A percentile compares a stretch with the other conserved stretches of the same genome.
Evolutionary conservation across 1,284 basidiomycete genomes (phyloP).

Genomic region (Salmacisia buchloeana): DNA sequence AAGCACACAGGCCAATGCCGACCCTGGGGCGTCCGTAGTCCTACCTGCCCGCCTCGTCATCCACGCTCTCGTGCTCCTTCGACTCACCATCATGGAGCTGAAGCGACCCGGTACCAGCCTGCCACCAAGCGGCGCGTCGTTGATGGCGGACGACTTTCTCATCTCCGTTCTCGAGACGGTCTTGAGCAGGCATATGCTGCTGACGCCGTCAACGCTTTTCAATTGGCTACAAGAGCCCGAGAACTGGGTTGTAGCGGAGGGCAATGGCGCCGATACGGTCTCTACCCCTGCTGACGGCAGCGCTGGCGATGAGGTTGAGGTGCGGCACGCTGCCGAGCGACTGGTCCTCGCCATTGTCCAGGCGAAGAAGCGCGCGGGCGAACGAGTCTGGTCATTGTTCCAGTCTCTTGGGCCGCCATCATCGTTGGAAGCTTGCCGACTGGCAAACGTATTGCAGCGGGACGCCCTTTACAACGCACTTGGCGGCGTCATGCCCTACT

Average conservation of each 20-base stretch:
- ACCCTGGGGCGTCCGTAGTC: slow-evolving; percentile 17
- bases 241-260: slow-evolving; percentile 40
- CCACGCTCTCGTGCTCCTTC: slow-evolving; percentile 37
- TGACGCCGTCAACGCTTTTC: slow-evolving; percentile 37
- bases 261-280: slow-evolving; percentile 25
- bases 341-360: slow-evolving; percentile 36
- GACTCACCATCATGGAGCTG: not conserved
- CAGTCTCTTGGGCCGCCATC: slow-evolving; percentile 25
- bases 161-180: slow-evolving; percentile 36
- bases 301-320: slow-evolving; percentile 30
- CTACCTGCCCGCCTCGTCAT: slow-evolving; percentile 43
- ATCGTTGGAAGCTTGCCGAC: slow-evolving; percentile 36
- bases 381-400: slow-evolving; percentile 2
- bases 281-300: slow-evolving; percentile 7
- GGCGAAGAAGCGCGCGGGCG: slow-evolving; percentile 25
- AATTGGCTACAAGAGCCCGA: slow-evolving; percentile 42
- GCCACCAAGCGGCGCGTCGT: slow-evolving; percentile 7
- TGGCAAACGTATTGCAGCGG: slow-evolving; percentile 32
- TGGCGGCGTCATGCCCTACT: slow-evolving; percentile 34
- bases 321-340: slow-evolving; percentile 45
- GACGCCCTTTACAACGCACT: slow-evolving; percentile 46
- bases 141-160: slow-evolving; percentile 32
- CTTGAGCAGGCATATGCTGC: slow-evolving; percentile 34
- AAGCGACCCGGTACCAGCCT: not conserved
- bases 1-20: not conserved